Evolutionary conservation across 2,329 filamentous ascomycete species (phyloP).

Genomic region (Aspergillus aculeatus): DNA sequence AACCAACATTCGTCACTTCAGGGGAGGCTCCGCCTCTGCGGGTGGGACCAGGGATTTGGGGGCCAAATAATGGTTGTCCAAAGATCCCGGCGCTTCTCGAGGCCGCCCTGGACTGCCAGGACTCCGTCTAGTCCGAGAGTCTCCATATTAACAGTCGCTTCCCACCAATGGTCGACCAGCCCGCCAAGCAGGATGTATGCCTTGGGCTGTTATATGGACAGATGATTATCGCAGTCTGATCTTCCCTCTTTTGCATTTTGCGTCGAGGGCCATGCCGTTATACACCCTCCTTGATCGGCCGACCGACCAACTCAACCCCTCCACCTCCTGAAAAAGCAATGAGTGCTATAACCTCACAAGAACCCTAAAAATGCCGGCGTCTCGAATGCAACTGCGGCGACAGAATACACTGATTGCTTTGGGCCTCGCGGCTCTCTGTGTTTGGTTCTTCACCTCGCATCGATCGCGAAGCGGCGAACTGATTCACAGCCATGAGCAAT

Average conservation of each 20-base stretch:
- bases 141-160: background rate
- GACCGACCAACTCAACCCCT: background rate
- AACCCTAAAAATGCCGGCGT: background rate
- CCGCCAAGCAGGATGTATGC: background rate
- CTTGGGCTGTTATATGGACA: background rate
- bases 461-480: background rate
- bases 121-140: no score
- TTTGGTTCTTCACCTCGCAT: background rate
- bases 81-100: no score
- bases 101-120: background rate
- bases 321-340: background rate
- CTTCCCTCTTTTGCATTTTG: background rate
- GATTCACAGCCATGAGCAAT: conserved; percentile 10
- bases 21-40: no score
- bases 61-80: no score
- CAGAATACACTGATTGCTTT: background rate
- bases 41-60: no score
- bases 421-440: background rate
- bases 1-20: no score
- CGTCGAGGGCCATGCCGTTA: background rate
- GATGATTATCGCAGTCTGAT: background rate
- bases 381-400: background rate
- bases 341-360: background rate
- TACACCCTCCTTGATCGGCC: background rate
- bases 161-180: background rate